Evolutionary conservation across 352 stramenopile species (phyloP), one percentile per base, ranked within the genome.

Genomic region (Globisporangium viniferum): DNA sequence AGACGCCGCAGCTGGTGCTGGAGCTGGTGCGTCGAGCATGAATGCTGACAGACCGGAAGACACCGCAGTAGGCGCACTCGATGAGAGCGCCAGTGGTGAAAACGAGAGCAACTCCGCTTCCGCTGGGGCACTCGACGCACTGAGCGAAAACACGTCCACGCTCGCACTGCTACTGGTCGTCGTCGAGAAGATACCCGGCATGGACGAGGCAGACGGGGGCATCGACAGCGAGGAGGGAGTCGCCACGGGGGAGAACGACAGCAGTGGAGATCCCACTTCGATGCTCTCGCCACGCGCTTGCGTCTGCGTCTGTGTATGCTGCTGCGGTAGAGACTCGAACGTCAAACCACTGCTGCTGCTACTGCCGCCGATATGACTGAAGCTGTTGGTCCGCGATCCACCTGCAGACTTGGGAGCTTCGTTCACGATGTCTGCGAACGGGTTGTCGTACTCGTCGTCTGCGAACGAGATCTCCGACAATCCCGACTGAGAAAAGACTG

Each of bases 201-300:
- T 29, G 5, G 51, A 66, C 48, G 27, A 31, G 2, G 71, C 71
- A 31, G 77, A 73, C 6, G 76, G 59, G 8, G 68, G 62, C 31
- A 64, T 59, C 4, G 70, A 68, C 9, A 62, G 54, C 29, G 39
- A 61, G 44, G 70, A 49, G 10, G 27, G 24, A 35, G 60, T 66
- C 48, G 46, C 70, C 12, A 81, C n/a, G 49, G 79, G 77, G 12
- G 77, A 85, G 58, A 87, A 85, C 8, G 68, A 72, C 63, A 87
- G 67, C 18, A 85, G 55, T 41, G 71, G 76, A 7, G 73, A 78
- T 2, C 46, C 67, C 0, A 66, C 48, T 3, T 24, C 18, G 53
- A 53, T 15, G 27, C 54, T 22, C 62, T 59, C 31, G 3, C 49
- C 15, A 29, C 6, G 49, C 20, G 31, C n/a, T 41, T 58, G 55